A percentile compares a stretch with the other conserved stretches of the same genome.
Evolutionary conservation across 345 rosid genomes (phyloP).

Genomic region (Passiflora organensis): DNA sequence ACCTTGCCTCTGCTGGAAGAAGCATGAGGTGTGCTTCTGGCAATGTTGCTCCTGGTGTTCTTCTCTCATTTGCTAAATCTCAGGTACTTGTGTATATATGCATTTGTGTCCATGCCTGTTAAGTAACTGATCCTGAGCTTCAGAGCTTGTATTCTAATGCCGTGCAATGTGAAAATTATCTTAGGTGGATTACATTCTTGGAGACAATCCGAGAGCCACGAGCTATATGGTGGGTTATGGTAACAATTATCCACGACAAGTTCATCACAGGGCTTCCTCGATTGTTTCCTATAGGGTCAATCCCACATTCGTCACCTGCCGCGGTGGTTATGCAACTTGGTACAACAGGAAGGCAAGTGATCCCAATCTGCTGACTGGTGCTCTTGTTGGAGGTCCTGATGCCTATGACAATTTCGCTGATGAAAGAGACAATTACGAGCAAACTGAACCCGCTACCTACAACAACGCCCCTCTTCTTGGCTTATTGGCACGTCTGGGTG

Average conservation of each 20-base stretch:
- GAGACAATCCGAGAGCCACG: slow-evolving; percentile 94
- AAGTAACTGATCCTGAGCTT: background rate
- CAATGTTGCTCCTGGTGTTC: slow-evolving; percentile 52
- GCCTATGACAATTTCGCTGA: slow-evolving; percentile 93
- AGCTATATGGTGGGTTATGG: slow-evolving; percentile 99
- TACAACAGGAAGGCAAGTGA: slow-evolving; percentile 66
- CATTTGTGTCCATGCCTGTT: background rate
- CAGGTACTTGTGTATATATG: slow-evolving; percentile 43
- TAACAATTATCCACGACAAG: slow-evolving; percentile 80
- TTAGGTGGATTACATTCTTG: slow-evolving; percentile 90
- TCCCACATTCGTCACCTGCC: slow-evolving; percentile 64
- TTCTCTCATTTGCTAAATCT: slow-evolving; percentile 74
- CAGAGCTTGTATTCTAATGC: background rate
- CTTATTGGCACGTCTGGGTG: slow-evolving; percentile 67
- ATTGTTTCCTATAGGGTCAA: slow-evolving; percentile 74
- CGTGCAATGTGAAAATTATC: slow-evolving; percentile 1
- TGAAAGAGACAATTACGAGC: slow-evolving; percentile 86
- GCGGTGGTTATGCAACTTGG: slow-evolving; percentile 96
- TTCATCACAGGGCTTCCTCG: slow-evolving; percentile 90
- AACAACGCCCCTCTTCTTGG: slow-evolving; percentile 96
- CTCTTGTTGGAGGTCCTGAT: slow-evolving; percentile 95
- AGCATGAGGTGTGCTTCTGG: slow-evolving; percentile 58
- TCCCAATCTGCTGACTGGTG: slow-evolving; percentile 89
- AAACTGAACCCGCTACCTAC: slow-evolving; percentile 98
- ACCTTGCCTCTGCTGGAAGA: slow-evolving; percentile 62